Evolutionary conservation across 352 stramenopile genomes (phyloP).

Genomic region (Pythium aphanidermatum): DNA sequence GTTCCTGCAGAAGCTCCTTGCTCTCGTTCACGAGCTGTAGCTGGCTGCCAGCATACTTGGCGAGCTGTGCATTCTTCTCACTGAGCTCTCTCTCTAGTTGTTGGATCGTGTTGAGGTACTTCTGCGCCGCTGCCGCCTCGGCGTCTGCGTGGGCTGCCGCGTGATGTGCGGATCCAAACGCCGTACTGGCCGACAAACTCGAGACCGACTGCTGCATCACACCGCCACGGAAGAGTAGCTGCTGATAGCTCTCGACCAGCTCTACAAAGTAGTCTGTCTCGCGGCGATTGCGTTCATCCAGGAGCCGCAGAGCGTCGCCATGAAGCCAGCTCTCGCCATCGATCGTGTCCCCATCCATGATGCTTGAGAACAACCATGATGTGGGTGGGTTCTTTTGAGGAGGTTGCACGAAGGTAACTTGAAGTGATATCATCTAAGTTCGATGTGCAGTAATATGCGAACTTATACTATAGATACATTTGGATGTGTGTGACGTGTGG

Average conservation of each 20-base stretch:
- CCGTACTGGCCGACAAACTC: constrained; percentile 12
- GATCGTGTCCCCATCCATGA: too few relatives aligned
- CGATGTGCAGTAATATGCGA: constrained; percentile 4
- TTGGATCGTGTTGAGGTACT: constrained; percentile 62
- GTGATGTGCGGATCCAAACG: constrained; percentile 8
- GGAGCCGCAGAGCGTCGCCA: constrained; percentile 34
- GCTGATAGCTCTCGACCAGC: constrained; percentile 61
- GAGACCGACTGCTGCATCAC: constrained; percentile 12
- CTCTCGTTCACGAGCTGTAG: constrained; percentile 62
- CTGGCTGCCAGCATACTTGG: constrained; percentile 45
- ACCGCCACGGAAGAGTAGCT: constrained; percentile 45
- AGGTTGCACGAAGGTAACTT: constrained; percentile 7
- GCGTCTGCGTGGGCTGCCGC: constrained; percentile 12
- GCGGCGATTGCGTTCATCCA: constrained; percentile 56
- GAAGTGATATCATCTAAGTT: neutral
- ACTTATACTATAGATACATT: constrained; percentile 9
- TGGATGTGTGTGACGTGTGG: neutral
- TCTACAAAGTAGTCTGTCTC: constrained; percentile 53
- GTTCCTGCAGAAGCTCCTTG: constrained; percentile 64
- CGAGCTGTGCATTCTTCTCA: constrained; percentile 58
- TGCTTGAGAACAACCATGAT: too few relatives aligned
- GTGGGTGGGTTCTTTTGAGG: neutral
- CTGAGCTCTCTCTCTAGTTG: constrained; percentile 60
- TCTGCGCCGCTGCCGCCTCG: constrained; percentile 25
- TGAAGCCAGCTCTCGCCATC: constrained; percentile 24